Percentiles rank a stretch among this genome's conserved stretches.
Evolutionary conservation across 2,329 filamentous ascomycete genomes (phyloP).

Genomic region (Botrytis medusae): DNA sequence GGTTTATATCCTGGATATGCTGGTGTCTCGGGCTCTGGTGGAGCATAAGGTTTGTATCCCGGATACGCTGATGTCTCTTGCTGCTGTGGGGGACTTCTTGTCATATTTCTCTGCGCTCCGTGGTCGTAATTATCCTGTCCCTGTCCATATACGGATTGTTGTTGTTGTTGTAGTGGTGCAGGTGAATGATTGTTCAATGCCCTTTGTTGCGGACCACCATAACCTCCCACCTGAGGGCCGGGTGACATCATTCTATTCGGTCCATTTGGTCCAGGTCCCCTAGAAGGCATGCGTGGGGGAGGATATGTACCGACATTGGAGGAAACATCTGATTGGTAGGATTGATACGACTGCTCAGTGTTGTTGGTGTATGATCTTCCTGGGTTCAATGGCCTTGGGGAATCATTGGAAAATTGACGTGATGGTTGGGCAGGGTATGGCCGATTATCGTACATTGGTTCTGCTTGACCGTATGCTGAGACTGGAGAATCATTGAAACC

Average conservation of each 20-base stretch:
- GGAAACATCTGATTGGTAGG: conserved; percentile 12
- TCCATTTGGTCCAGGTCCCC: conserved; percentile 27
- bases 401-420: conserved; percentile 34
- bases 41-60: conserved; percentile 12
- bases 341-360: conserved; percentile 21
- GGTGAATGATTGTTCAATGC: background rate
- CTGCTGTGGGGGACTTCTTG: conserved; percentile 15
- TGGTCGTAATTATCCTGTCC: background rate
- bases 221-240: conserved; percentile 25
- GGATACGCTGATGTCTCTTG: conserved; percentile 12
- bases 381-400: conserved; percentile 29
- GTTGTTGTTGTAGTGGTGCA: background rate
- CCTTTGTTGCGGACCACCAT: conserved; percentile 3
- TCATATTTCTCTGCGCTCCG: background rate
- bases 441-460: conserved; percentile 27
- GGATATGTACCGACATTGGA: conserved; percentile 16
- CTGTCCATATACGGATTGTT: background rate
- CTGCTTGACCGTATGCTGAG: conserved; percentile 21
- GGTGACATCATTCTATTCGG: conserved; percentile 32
- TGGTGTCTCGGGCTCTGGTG: background rate
- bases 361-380: conserved; percentile 31
- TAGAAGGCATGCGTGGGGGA: conserved; percentile 25
- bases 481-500: conserved; percentile 21
- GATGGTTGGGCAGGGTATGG: conserved; percentile 28
- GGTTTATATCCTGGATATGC: conserved; percentile 19